Conservation (phyloP, 2,329 filamentous ascomycete genomes). For the Pseudogymnoascus sp. region DNA sequence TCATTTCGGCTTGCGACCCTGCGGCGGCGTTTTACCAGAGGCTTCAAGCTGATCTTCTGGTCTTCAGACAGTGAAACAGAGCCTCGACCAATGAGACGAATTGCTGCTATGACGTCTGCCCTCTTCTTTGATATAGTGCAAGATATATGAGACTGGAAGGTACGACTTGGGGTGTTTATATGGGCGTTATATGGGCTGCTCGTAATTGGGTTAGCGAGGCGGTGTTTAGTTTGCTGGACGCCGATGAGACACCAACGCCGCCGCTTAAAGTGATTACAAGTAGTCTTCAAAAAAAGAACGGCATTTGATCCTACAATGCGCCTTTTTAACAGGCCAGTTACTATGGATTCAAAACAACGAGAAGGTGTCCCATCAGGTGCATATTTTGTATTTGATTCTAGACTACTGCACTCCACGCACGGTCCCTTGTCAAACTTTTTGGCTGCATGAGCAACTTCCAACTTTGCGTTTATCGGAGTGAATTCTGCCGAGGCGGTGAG, state of each 20-base stretch:
- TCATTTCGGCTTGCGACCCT: slow-evolving; percentile 37
- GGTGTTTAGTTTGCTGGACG: neutral
- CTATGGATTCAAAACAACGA: no score
- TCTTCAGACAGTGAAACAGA: neutral
- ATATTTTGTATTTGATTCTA: neutral
- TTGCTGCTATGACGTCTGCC: neutral
- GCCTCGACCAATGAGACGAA: neutral
- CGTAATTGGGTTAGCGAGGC: neutral
- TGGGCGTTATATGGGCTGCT: neutral
- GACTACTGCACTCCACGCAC: neutral
- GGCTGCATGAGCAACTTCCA: neutral
- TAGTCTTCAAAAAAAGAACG: neutral
- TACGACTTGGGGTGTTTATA: neutral
- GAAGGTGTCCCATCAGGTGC: neutral
- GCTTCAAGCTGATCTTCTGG: neutral
- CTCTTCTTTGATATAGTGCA: neutral
- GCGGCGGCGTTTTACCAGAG: neutral
- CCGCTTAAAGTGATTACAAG: slow-evolving; percentile 4
- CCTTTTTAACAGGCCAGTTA: neutral
- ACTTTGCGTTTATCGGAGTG: slow-evolving; percentile 2
- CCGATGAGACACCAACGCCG: neutral
- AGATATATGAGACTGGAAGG: neutral
- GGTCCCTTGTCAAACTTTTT: neutral
- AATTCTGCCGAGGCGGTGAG: slow-evolving; percentile 6
- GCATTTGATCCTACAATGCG: neutral